phyloP scores from a whole-genome alignment of 2,329 filamentous ascomycete species.

The Epichloe sylvatica region DNA sequence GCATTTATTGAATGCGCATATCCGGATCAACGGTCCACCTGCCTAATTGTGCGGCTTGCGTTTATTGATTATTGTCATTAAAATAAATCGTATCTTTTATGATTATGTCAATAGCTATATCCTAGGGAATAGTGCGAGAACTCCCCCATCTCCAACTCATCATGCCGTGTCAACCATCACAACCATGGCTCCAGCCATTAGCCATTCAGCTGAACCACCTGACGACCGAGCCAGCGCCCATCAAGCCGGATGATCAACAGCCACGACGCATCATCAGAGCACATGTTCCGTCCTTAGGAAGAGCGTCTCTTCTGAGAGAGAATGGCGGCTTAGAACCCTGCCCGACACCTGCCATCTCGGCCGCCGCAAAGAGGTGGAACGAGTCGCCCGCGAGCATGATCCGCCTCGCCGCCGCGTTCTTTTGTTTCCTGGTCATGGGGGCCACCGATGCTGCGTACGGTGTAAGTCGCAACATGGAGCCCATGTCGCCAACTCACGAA shows the following conservation, averaged over 20 bases:
- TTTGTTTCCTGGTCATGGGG: conserved; percentile 43
- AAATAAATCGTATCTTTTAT: no score
- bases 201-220: neutral
- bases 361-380: conserved; percentile 30
- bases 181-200: neutral
- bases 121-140: neutral
- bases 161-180: neutral
- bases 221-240: neutral
- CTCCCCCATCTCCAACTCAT: neutral
- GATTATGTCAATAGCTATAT: no score
- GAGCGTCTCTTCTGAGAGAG: neutral
- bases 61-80: no score
- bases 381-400: conserved; percentile 32
- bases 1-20: no score
- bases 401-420: conserved; percentile 40
- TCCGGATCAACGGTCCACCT: no score
- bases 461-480: conserved; percentile 22
- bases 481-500: neutral
- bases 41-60: no score
- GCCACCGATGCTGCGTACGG: conserved; percentile 46
- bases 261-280: neutral
- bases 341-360: neutral
- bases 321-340: conserved; percentile 1
- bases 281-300: neutral
- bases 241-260: neutral